Evolutionary conservation across 257 asterid genomes (phyloP).

Genomic region (Ehretia macrophylla): DNA sequence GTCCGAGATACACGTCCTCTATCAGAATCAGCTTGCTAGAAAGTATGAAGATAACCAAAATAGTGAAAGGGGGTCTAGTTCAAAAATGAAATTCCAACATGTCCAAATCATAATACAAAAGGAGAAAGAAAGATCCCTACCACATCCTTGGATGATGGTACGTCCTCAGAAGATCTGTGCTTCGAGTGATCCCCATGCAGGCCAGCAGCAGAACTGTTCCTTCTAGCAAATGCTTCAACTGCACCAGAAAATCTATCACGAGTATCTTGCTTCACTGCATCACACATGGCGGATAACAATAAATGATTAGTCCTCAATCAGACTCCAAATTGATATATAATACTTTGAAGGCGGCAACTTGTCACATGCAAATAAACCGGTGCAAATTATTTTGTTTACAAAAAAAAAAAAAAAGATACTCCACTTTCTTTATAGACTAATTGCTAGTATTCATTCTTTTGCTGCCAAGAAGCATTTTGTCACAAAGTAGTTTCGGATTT

Average conservation of each 20-base stretch:
- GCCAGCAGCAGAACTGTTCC: conserved; percentile 48
- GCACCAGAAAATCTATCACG: conserved; percentile 62
- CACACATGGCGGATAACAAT: background rate
- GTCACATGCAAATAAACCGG: no score
- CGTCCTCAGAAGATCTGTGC: conserved; percentile 52
- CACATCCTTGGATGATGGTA: conserved; percentile 61
- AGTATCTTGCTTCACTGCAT: conserved; percentile 58
- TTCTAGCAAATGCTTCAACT: conserved; percentile 53
- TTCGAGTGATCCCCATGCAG: conserved; percentile 55
- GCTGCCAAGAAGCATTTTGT: no score
- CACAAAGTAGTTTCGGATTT: no score
- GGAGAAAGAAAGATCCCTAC: conserved; percentile 28
- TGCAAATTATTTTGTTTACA: no score
- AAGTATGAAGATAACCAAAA: conserved; percentile 2
- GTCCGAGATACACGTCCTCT: conserved; percentile 55
- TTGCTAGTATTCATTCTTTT: no score
- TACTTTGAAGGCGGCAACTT: background rate
- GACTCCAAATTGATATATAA: background rate
- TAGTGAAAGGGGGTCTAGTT: background rate
- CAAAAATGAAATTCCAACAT: background rate
- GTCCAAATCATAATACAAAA: background rate
- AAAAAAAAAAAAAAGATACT: no score
- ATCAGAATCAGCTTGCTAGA: conserved; percentile 58
- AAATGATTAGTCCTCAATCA: background rate
- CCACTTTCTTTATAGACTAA: no score